Conservation (phyloP, 2,329 filamentous ascomycete species). For the Penicillium hesseltinei region DNA sequence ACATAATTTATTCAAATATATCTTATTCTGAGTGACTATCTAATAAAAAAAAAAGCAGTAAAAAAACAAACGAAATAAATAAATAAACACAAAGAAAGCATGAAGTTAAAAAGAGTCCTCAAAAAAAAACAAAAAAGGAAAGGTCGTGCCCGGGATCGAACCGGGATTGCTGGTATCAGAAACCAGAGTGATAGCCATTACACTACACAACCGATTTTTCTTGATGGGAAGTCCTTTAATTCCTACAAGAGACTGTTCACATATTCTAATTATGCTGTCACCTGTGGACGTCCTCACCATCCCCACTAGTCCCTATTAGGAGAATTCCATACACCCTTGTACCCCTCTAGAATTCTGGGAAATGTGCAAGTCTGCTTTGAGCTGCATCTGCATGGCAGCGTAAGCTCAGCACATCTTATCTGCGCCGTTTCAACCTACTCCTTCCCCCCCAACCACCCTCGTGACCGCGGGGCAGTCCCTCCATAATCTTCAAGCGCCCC, state of each 20-base stretch:
- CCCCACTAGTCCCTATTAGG: conserved; percentile 21
- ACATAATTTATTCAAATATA: not conserved
- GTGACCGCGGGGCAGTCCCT: conserved; percentile 8
- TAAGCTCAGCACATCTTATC: conserved; percentile 1
- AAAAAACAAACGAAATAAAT: not conserved
- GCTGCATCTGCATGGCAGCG: not conserved
- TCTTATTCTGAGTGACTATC: not conserved
- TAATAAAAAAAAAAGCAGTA: not conserved
- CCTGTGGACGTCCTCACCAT: not conserved
- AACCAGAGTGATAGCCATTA: conserved; percentile 1
- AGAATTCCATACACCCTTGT: conserved; percentile 23
- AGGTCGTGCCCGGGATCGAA: conserved; percentile 14
- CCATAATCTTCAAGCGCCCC: conserved; percentile 2
- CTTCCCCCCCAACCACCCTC: not conserved
- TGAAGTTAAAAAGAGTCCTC: not conserved
- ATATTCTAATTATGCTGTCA: not conserved
- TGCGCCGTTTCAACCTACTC: not conserved
- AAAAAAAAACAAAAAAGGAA: not conserved
- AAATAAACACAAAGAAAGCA: too few relatives aligned
- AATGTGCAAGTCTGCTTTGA: not conserved
- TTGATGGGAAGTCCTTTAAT: accelerated
- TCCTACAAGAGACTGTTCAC: not conserved
- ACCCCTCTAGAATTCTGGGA: not conserved
- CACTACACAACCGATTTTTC: not conserved
- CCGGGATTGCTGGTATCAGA: conserved; percentile 7